A percentile compares a stretch with the other conserved stretches of the same genome.
Evolutionary conservation across 2,329 filamentous ascomycete species (phyloP).

Genomic region (Dissoconium aciculare): DNA sequence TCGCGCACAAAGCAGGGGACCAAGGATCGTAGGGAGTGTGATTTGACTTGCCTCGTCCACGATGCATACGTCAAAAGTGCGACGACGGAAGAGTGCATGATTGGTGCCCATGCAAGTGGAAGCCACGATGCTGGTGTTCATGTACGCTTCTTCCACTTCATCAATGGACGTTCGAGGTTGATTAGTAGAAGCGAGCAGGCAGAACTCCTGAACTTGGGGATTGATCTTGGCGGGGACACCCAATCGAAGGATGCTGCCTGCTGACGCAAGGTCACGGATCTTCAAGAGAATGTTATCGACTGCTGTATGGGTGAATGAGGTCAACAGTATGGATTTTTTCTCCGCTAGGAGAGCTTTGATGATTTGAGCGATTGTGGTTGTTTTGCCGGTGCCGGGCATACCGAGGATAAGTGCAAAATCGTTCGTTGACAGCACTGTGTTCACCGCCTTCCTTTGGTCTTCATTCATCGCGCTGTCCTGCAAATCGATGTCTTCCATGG

Average conservation of each 20-base stretch:
- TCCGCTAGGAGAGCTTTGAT: slow-evolving; percentile 78
- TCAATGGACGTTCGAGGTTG: slow-evolving; percentile 60
- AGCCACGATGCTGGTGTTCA: slow-evolving; percentile 75
- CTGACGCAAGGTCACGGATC: slow-evolving; percentile 43
- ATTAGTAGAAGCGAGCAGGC: slow-evolving; percentile 52
- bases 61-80: slow-evolving; percentile 93
- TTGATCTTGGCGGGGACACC: slow-evolving; percentile 77
- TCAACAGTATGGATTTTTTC: slow-evolving; percentile 81
- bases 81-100: slow-evolving; percentile 73
- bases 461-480: slow-evolving; percentile 49
- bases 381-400: slow-evolving; percentile 97
- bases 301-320: slow-evolving; percentile 92
- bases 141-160: slow-evolving; percentile 70
- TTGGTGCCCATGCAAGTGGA: slow-evolving; percentile 89
- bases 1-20: slow-evolving; percentile 79
- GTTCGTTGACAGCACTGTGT: slow-evolving; percentile 87
- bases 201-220: slow-evolving; percentile 73
- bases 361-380: slow-evolving; percentile 94
- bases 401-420: slow-evolving; percentile 96
- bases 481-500: slow-evolving; percentile 19
- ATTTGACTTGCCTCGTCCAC: slow-evolving; percentile 98
- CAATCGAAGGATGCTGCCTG: slow-evolving; percentile 65
- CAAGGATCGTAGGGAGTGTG: slow-evolving; percentile 83
- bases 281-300: slow-evolving; percentile 97
- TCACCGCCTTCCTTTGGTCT: slow-evolving; percentile 73